Conservation (phyloP, 1,139 yeast genomes). For the Nadsonia starkeyi-henricii region DNA sequence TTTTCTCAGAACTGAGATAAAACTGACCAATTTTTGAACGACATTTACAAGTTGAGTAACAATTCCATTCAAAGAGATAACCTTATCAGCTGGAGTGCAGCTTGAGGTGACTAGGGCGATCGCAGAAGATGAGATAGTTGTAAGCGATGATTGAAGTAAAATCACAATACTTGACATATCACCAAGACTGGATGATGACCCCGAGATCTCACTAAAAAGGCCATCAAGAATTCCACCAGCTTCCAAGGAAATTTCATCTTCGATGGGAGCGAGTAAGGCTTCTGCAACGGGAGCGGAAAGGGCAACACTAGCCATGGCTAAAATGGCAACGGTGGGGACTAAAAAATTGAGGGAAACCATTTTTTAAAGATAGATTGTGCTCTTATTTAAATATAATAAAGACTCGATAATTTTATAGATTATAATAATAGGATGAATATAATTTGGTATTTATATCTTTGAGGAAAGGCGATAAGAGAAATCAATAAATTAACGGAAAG, state of each 20-base stretch:
- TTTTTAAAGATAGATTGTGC: no score
- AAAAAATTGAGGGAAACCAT: background rate
- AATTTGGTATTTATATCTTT: no score
- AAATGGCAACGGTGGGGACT: background rate
- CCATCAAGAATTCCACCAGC: background rate
- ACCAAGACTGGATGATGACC: background rate
- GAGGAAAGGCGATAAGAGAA: no score
- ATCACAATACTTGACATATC: no score
- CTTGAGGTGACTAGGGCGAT: background rate
- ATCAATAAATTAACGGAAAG: no score
- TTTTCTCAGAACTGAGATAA: background rate
- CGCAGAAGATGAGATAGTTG: no score
- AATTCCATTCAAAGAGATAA: background rate
- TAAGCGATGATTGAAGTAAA: no score
- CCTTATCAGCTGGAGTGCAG: background rate
- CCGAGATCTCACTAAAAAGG: background rate
- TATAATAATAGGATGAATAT: no score
- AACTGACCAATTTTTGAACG: background rate
- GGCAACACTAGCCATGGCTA: background rate
- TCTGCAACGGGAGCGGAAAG: background rate
- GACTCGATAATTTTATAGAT: no score
- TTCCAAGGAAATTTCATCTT: background rate
- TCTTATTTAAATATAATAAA: no score
- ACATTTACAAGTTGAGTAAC: background rate
- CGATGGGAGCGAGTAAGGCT: no score